Percentiles rank a stretch among this genome's conserved stretches.
phyloP scores from a whole-genome alignment of 2,329 filamentous ascomycete species.

The Pseudocercospora cruenta region DNA sequence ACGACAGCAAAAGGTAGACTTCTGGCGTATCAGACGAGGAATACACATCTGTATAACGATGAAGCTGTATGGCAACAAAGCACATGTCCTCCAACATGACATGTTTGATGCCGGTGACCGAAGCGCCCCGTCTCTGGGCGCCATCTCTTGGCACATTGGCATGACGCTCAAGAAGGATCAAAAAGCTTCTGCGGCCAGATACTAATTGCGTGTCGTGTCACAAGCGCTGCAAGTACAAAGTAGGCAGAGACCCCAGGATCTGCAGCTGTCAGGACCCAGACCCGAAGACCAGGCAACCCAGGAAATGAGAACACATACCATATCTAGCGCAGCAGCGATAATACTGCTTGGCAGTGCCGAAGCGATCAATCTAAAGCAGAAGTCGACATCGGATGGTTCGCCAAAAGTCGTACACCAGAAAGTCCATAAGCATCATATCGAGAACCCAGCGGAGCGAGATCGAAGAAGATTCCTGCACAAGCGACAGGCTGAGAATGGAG shows the following conservation, averaged over 20 bases:
- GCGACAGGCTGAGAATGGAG: conserved; percentile 23
- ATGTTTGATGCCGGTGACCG: background rate
- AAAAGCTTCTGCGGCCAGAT: conserved; percentile 5
- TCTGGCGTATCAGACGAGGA: background rate
- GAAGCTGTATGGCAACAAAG: background rate
- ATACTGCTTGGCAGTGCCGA: conserved; percentile 4
- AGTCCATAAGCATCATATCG: conserved; percentile 52
- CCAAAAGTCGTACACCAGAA: conserved; percentile 54
- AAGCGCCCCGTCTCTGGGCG: conserved; percentile 5
- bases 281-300: background rate
- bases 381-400: conserved; percentile 12
- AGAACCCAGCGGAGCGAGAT: conserved; percentile 53
- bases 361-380: conserved; percentile 7
- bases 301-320: background rate
- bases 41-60: background rate
- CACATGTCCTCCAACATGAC: background rate
- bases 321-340: background rate
- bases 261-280: background rate
- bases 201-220: conserved; percentile 1
- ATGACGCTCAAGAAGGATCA: conserved; percentile 10
- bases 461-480: conserved; percentile 46
- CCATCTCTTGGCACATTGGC: conserved; percentile 11
- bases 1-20: background rate
- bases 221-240: background rate
- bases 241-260: background rate